These are phyloP conservation scores for Penicillium sp. DNA, from an alignment of 2,329 filamentous ascomycete genomes.

Conservation along the genomic window DNA sequence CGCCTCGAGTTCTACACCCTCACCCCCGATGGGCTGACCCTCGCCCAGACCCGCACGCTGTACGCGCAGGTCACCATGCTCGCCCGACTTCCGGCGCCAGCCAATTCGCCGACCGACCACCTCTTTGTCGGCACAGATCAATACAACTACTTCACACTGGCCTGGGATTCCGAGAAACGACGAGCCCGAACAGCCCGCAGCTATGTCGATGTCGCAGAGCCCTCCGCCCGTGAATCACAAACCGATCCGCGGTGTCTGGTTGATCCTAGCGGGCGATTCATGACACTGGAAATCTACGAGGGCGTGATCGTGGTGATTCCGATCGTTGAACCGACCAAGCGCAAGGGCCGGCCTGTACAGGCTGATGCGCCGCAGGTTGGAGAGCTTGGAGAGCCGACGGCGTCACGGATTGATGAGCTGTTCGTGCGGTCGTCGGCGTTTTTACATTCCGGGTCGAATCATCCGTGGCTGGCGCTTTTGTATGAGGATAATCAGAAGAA, in stretches of 20 bases:
- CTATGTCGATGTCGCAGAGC: conserved; percentile 63
- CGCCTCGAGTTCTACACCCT: conserved; percentile 60
- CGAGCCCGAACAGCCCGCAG: conserved; percentile 59
- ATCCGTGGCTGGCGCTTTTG: conserved; percentile 65
- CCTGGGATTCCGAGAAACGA: conserved; percentile 68
- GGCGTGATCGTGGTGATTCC: conserved; percentile 67
- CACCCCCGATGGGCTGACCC: conserved; percentile 61
- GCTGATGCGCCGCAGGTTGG: conserved; percentile 47
- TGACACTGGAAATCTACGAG: conserved; percentile 69
- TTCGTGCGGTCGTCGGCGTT: conserved; percentile 68
- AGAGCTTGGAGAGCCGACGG: conserved; percentile 63
- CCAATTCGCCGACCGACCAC: conserved; percentile 73
- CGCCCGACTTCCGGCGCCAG: conserved; percentile 57
- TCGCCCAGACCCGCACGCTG: conserved; percentile 70
- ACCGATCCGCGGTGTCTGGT: conserved; percentile 81
- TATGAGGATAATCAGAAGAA: conserved; percentile 64
- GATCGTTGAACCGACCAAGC: conserved; percentile 58
- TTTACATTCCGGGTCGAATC: conserved; percentile 55
- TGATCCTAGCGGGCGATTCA: conserved; percentile 72
- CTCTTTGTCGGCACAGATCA: conserved; percentile 91
- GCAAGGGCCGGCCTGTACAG: conserved; percentile 33
- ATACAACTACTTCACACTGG: conserved; percentile 85
- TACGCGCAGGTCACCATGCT: conserved; percentile 88
- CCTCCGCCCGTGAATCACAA: conserved; percentile 70
- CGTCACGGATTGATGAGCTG: conserved; percentile 66